Conservation (phyloP, 352 stramenopile genomes). For the Phytophthora syringae region DNA sequence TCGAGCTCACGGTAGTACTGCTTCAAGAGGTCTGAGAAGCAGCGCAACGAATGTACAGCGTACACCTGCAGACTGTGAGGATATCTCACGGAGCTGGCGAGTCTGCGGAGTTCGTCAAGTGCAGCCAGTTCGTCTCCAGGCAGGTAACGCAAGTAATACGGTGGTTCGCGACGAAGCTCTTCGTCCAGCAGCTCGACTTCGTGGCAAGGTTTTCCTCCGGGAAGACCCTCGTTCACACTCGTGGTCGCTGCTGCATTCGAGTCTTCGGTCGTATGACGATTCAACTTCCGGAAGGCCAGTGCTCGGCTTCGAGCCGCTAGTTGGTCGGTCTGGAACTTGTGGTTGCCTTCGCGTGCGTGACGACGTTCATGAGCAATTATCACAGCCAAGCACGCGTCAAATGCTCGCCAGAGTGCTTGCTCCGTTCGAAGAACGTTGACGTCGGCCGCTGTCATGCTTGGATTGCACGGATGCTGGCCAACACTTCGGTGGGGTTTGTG, state of each 20-base stretch:
- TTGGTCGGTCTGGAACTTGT: constrained; percentile 64
- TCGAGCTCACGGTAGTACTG: constrained; percentile 71
- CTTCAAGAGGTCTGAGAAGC: constrained; percentile 72
- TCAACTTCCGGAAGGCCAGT: constrained; percentile 64
- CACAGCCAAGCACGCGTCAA: constrained; percentile 71
- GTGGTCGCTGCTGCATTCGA: constrained; percentile 39
- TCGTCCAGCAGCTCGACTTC: constrained; percentile 67
- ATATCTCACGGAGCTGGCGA: constrained; percentile 66
- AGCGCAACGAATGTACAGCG: constrained; percentile 55
- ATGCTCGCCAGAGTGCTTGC: constrained; percentile 76
- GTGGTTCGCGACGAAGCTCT: constrained; percentile 65
- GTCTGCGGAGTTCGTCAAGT: constrained; percentile 63
- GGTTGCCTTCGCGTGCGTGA: constrained; percentile 62
- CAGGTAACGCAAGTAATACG: constrained; percentile 78
- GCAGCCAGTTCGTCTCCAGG: constrained; percentile 66
- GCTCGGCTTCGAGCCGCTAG: constrained; percentile 55
- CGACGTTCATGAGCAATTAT: constrained; percentile 68
- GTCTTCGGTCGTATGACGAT: constrained; percentile 42
- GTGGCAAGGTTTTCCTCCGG: constrained; percentile 55
- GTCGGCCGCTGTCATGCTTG: constrained; percentile 48
- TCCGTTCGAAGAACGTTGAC: constrained; percentile 60
- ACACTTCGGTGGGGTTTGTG: constrained; percentile 13
- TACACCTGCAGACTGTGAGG: constrained; percentile 66
- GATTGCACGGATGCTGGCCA: constrained; percentile 34
- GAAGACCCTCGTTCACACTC: constrained; percentile 64